These are phyloP conservation scores for Aphanomyces cochlioides DNA, from an alignment of 352 stramenopile genomes.

Conservation along the genomic window DNA sequence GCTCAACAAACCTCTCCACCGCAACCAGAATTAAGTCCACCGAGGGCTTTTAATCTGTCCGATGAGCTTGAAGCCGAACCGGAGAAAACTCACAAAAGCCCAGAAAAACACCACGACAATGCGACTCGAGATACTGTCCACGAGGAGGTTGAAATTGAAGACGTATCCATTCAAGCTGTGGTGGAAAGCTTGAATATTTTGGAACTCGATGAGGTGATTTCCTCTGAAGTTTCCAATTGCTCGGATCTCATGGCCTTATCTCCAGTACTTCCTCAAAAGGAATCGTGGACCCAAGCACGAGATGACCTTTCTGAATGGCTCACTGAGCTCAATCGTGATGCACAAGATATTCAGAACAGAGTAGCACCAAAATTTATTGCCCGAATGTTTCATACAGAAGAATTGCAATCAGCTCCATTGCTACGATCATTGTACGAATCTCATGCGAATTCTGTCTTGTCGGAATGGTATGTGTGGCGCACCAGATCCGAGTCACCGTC, in stretches of 20 bases:
- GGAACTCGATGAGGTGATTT: background rate
- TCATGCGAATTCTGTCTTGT: background rate
- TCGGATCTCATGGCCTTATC: background rate
- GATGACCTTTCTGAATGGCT: background rate
- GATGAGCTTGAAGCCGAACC: background rate
- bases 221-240: background rate
- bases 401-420: background rate
- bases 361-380: background rate
- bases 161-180: background rate
- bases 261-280: background rate
- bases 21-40: background rate
- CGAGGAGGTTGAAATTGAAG: slow-evolving; percentile 13
- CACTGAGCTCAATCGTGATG: background rate
- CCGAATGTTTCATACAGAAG: background rate
- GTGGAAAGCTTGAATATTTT: background rate
- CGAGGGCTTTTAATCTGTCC: slow-evolving; percentile 1
- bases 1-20: background rate
- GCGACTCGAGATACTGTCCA: background rate
- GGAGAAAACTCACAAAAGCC: background rate
- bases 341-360: background rate
- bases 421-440: slow-evolving; percentile 10
- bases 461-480: slow-evolving; percentile 21
- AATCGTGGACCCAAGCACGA: background rate
- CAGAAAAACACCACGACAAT: slow-evolving; percentile 1
- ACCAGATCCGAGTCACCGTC: background rate